Percentiles rank a stretch among this genome's conserved stretches.
Evolutionary conservation across 352 stramenopile species (phyloP).

Genomic region (Phytopythium litorale): DNA sequence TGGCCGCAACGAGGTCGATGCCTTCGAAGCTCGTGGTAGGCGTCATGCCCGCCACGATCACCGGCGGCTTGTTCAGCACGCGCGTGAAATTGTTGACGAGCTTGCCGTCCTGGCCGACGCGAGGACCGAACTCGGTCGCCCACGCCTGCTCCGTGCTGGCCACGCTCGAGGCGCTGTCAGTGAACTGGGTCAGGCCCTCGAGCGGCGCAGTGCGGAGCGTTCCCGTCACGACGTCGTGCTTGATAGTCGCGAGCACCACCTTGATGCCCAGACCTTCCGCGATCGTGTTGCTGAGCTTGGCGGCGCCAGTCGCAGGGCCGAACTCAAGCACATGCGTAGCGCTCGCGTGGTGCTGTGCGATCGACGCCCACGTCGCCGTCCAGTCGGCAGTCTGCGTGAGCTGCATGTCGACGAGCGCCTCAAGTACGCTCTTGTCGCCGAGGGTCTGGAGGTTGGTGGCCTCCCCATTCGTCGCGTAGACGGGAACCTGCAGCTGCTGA

Average conservation of each 20-base stretch:
- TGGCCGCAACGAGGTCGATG: conserved; percentile 77
- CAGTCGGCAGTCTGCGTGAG: conserved; percentile 61
- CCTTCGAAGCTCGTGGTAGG: conserved; percentile 79
- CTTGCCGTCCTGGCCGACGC: conserved; percentile 39
- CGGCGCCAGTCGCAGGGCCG: conserved; percentile 52
- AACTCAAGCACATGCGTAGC: conserved; percentile 78
- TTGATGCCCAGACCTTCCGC: conserved; percentile 56
- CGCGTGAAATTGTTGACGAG: conserved; percentile 70
- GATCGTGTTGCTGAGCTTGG: conserved; percentile 34
- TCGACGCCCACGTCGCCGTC: conserved; percentile 40
- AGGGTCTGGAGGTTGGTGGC: conserved; percentile 50
- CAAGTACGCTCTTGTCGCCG: conserved; percentile 33
- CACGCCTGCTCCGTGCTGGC: conserved; percentile 26
- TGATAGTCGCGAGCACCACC: conserved; percentile 44
- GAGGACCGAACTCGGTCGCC: conserved; percentile 46
- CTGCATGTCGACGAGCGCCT: conserved; percentile 58
- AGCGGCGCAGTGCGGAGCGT: conserved; percentile 24
- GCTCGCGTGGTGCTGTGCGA: conserved; percentile 28
- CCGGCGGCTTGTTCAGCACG: conserved; percentile 68
- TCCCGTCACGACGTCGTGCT: conserved; percentile 26
- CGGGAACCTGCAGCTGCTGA: conserved; percentile 52
- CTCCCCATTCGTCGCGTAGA: conserved; percentile 55
- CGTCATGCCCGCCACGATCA: conserved; percentile 85
- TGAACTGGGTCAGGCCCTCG: conserved; percentile 38
- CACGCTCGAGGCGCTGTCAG: conserved; percentile 16